These are phyloP conservation scores for Yarrowia osloensis DNA, from an alignment of 805 yeast genomes.

Conservation along the genomic window DNA sequence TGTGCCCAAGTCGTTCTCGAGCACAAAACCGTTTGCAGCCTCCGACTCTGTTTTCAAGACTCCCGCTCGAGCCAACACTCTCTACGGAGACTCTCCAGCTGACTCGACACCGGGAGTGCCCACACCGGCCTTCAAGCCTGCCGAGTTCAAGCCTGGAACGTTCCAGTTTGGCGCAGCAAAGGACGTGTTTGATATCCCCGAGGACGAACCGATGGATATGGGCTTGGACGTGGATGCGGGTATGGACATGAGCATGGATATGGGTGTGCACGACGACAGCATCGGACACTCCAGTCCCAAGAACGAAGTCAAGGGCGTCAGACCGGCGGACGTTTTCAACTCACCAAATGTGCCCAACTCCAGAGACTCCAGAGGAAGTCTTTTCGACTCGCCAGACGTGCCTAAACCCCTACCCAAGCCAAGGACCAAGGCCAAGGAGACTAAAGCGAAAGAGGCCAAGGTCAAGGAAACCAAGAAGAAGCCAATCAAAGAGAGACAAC, in stretches of 20 bases:
- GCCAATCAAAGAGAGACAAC: neutral
- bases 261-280: neutral
- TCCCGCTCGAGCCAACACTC: neutral
- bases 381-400: neutral
- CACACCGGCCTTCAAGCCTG: neutral
- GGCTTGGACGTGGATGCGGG: neutral
- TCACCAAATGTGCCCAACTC: neutral
- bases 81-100: neutral
- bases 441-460: no score
- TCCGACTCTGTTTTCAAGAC: neutral
- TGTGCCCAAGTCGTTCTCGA: neutral
- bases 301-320: neutral
- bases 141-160: neutral
- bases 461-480: neutral
- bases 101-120: neutral
- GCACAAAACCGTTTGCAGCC: neutral
- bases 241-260: neutral
- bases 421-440: neutral
- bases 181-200: slow-evolving; percentile 10
- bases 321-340: neutral
- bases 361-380: neutral
- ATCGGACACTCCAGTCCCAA: neutral
- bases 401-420: neutral
- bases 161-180: slow-evolving; percentile 11
- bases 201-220: neutral